Conservation (phyloP, 805 yeast species). For the Allodekkera sacchari region DNA sequence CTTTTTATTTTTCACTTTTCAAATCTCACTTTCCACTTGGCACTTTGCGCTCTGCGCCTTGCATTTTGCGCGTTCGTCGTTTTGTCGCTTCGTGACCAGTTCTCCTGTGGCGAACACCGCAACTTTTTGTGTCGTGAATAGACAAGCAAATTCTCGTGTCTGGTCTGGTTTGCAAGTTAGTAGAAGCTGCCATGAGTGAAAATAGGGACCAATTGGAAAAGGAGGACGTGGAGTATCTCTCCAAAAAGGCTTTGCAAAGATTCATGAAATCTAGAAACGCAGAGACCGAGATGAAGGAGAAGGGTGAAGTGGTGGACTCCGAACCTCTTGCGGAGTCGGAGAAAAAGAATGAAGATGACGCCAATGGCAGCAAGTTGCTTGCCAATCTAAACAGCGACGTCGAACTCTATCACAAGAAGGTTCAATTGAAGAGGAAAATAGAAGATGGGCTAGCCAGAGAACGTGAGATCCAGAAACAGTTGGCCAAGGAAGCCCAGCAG, state of each 20-base stretch:
- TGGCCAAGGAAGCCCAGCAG: conserved; percentile 3
- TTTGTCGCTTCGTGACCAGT: too few species aligned
- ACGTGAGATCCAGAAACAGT: conserved; percentile 1
- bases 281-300: not conserved
- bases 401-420: conserved; percentile 22
- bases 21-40: too few species aligned
- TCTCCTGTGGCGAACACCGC: too few species aligned
- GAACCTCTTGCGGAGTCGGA: not conserved
- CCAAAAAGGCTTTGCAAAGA: conserved; percentile 8
- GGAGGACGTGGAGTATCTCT: conserved; percentile 6
- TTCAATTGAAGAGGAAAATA: conserved; percentile 15
- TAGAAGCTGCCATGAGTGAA: too few species aligned
- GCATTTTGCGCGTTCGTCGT: too few species aligned
- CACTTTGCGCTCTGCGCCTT: too few species aligned
- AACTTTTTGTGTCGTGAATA: too few species aligned
- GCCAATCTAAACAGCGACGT: conserved; percentile 21
- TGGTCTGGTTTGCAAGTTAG: too few species aligned
- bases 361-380: conserved; percentile 9
- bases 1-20: too few species aligned
- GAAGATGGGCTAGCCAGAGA: conserved; percentile 8
- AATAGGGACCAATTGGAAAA: too few species aligned
- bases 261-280: conserved; percentile 7
- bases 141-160: too few species aligned
- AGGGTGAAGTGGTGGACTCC: not conserved
- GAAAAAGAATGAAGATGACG: conserved; percentile 2